Evolutionary conservation across 208 protist genomes (phyloP), one percentile per base, ranked within the genome.

Genomic region (Crithidia sp.): DNA sequence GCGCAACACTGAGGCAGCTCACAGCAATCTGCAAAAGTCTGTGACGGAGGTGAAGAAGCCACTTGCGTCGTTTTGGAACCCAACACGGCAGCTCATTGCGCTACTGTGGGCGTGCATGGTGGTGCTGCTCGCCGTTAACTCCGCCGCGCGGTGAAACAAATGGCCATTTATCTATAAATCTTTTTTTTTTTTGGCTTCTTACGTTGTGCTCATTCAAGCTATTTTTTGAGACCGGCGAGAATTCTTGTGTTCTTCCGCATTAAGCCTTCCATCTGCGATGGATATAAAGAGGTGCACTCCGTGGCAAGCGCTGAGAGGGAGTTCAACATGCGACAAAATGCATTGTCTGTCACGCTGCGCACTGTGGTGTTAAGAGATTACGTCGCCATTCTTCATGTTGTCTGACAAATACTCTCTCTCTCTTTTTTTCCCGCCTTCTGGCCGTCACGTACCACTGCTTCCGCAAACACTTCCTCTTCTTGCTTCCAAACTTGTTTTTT

Each of bases 21-120:
- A 94, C 43, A 75, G 39, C 0, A 86, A 91, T 49, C 83, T 94
- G 67, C 57, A 86, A 14, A 91, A 90, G 62, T 88, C 90, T 10
- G 67, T 91, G 4, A 65, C 45, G 4, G 89, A 97, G 71, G 79
- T 97, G 58, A 68, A 54, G 58, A 84, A 90, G 67, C 80, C 88
- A 4, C 64, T 80, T 49, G 59, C 67, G 16, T 39, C 53, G 1
- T 95, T 90, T 58, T 96, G 92, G 89, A 95, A 85, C 53, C 73
- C 84, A 0, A 94, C 84, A 43, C 85, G 90, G 17, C 90, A 95
- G 63, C 77, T 95, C 5, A 89, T 97, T 53, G 87, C 81, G 7
- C 74, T 90, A 16, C 69, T 97, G 14, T 97, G 90, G 90, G 12
- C 81, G 8, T 87, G 87, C 77, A 95, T 71, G 9, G 52, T 80